Evolutionary conservation across 768 basidiomycete genomes (phyloP), one percentile per base, ranked within the genome.

Genomic region (Suillus weaverae): DNA sequence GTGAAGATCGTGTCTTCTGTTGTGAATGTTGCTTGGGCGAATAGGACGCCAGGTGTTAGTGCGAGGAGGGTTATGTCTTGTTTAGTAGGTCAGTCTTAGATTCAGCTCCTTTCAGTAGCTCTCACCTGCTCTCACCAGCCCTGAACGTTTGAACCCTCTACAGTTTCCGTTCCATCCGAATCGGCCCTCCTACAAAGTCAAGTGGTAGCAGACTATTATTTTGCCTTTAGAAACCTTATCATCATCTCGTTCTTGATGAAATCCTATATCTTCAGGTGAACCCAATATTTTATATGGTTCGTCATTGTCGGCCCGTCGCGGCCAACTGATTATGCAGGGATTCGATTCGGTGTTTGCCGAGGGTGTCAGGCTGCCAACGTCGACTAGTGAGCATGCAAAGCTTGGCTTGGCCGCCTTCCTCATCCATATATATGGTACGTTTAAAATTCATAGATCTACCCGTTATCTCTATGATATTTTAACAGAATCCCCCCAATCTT

Each of bases 1-100:
- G 85, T 85, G 59, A 84, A 85, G 6, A 91, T 66, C 20, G 74
- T 73, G 5, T 76, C 72, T n/a, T 77, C 73, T 0, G 81, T 76
- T 7, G 76, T 77, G 69, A 90, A 90, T 1, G 80, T 72, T 0
- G 84, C 83, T 68, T 90, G 88, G 20, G 85, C 87, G 51, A 89
- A 84, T 13, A 82, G 71, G 14, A 83, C 71, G 5, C 26, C 26
- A 26, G 77, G 66, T 3, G 44, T 35, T 0, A 76, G 41, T 0
- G 69, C 62, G 20, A 67, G 65, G 13, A 66, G 26, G 18, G 60
- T 64, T 26, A 54, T 0, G 63, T 70, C 2, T 66, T 55, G 33
- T 32, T 35, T 55, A 55, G 11, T 10, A n/a, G n/a, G 13, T n/a
- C 35, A 33, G 33, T 35, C 16, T 30, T 51, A 51, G 50, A 51